A percentile compares a stretch with the other conserved stretches of the same genome.
These are phyloP conservation scores for Cryptosporidium ubiquitum DNA, from an alignment of 169 alveolate genomes.

Conservation along the genomic window DNA sequence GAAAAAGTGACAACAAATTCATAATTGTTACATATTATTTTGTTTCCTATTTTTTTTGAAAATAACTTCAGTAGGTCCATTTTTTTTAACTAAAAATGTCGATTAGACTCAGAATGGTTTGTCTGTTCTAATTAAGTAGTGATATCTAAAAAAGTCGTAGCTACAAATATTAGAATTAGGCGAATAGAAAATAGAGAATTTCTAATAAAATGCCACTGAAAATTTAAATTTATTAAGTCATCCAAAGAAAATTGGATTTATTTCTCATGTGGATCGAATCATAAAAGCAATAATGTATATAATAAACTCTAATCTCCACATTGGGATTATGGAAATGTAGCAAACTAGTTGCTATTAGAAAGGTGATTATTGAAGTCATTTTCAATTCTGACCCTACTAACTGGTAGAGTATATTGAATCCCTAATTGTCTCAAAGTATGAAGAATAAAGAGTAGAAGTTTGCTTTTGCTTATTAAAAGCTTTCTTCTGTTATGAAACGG, in stretches of 20 bases:
- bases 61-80: too few relatives aligned
- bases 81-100: too few relatives aligned
- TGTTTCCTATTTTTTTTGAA: too few relatives aligned
- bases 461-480: conserved; percentile 58
- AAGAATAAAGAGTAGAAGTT: conserved; percentile 36
- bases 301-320: background rate
- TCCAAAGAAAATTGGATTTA: background rate
- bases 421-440: conserved; percentile 70
- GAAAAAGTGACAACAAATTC: too few relatives aligned
- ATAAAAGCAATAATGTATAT: background rate
- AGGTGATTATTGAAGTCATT: conserved; percentile 10
- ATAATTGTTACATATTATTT: too few relatives aligned
- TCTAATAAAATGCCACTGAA: background rate
- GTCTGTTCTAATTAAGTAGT: too few relatives aligned
- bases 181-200: background rate
- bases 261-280: background rate
- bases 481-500: conserved; percentile 72
- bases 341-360: conserved; percentile 1
- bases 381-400: conserved; percentile 62
- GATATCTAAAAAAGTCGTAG: too few relatives aligned
- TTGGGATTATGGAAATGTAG: background rate
- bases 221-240: too few relatives aligned
- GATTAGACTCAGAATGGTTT: too few relatives aligned
- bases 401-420: conserved; percentile 70
- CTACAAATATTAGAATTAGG: too few relatives aligned